A percentile compares a stretch with the other conserved stretches of the same genome.
phyloP scores from a whole-genome alignment of 1,284 basidiomycete genomes.

The Irpex rosettiformis region DNA sequence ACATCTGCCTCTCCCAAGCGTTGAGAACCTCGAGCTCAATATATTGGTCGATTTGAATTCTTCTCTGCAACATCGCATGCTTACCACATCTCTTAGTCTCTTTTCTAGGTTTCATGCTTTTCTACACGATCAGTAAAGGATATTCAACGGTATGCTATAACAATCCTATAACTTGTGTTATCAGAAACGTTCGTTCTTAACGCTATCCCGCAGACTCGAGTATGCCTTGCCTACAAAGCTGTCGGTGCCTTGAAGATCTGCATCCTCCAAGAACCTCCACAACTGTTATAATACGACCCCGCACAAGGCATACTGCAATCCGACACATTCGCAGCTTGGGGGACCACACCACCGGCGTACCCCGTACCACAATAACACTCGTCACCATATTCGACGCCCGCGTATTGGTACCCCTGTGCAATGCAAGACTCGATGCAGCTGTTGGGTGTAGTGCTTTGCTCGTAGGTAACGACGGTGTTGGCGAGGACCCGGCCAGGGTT shows the following conservation, averaged over 20 bases:
- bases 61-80: no score
- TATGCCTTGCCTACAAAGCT: background rate
- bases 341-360: slow-evolving; percentile 1
- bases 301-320: slow-evolving; percentile 11
- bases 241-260: slow-evolving; percentile 9
- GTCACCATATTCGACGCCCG: slow-evolving; percentile 13
- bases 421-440: slow-evolving; percentile 1
- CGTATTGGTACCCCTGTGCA: slow-evolving; percentile 6
- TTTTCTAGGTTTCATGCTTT: no score
- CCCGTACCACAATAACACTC: slow-evolving; percentile 15
- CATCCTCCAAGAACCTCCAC: slow-evolving; percentile 14
- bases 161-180: no score
- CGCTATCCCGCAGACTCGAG: no score
- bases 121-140: no score
- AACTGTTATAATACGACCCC: slow-evolving; percentile 6
- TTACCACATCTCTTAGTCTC: no score
- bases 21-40: no score
- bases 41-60: no score
- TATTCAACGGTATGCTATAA: no score
- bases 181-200: no score
- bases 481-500: slow-evolving; percentile 8
- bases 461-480: slow-evolving; percentile 5
- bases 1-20: no score
- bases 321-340: slow-evolving; percentile 5
- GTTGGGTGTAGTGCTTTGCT: slow-evolving; percentile 4